Evolutionary conservation across 2,329 filamentous ascomycete species (phyloP).

Genomic region (Ilyonectria robusta): DNA sequence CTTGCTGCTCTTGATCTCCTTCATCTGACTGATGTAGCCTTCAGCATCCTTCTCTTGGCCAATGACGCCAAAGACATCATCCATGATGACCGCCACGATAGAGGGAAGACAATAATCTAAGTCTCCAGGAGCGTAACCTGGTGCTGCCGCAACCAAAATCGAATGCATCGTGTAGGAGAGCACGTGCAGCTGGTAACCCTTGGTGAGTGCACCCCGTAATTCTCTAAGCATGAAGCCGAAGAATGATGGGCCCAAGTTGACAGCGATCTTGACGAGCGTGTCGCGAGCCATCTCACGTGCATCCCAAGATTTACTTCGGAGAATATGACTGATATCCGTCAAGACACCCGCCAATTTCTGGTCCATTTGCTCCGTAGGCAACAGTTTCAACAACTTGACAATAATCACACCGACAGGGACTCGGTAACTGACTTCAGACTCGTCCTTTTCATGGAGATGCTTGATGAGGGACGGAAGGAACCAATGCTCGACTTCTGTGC

Average conservation of each 20-base stretch:
- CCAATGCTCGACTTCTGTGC: slow-evolving; percentile 78
- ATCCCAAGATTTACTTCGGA: slow-evolving; percentile 90
- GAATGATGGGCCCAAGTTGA: slow-evolving; percentile 84
- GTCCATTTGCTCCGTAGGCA: slow-evolving; percentile 81
- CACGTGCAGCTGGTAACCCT: slow-evolving; percentile 94
- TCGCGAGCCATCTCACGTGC: slow-evolving; percentile 92
- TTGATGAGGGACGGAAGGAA: slow-evolving; percentile 85
- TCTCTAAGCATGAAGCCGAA: slow-evolving; percentile 96
- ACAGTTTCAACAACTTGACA: slow-evolving; percentile 86
- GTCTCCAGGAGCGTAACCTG: slow-evolving; percentile 83
- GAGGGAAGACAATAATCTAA: slow-evolving; percentile 88
- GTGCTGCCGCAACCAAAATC: slow-evolving; percentile 82
- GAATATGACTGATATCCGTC: slow-evolving; percentile 92
- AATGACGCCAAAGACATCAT: slow-evolving; percentile 93
- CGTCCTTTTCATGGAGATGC: slow-evolving; percentile 94
- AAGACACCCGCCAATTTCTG: slow-evolving; percentile 85
- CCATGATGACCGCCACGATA: slow-evolving; percentile 90
- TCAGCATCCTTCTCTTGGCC: slow-evolving; percentile 98
- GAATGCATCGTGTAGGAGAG: slow-evolving; percentile 96
- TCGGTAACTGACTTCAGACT: slow-evolving; percentile 92
- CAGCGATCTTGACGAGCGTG: slow-evolving; percentile 87
- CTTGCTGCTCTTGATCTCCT: slow-evolving; percentile 98
- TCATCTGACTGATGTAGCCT: slow-evolving; percentile 95
- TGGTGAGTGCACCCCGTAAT: slow-evolving; percentile 83
- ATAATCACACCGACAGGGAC: slow-evolving; percentile 91